Evolutionary conservation across 148 eudicot species (phyloP).

Genomic region (Amaranthus cruentus): DNA sequence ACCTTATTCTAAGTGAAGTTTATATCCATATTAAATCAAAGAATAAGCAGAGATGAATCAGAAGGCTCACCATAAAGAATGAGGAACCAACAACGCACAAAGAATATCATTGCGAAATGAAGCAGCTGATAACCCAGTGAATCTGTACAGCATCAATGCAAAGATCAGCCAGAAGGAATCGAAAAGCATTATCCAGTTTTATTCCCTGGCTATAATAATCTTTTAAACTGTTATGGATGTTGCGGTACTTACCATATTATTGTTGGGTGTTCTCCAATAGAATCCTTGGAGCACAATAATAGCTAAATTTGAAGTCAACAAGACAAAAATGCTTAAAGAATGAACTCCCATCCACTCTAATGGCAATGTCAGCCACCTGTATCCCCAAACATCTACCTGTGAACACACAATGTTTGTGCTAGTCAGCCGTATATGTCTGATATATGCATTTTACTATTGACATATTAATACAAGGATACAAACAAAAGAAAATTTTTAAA

Average conservation of each 20-base stretch:
- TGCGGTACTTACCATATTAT: constrained; percentile 59
- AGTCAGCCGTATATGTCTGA: neutral
- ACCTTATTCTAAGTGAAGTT: too few species aligned
- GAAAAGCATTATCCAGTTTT: neutral
- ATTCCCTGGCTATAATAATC: neutral
- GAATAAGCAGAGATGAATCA: neutral
- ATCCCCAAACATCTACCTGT: constrained; percentile 70
- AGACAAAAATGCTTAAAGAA: constrained; percentile 54
- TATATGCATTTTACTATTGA: too few species aligned
- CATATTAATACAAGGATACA: neutral
- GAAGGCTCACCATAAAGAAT: constrained; percentile 21
- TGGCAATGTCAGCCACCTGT: constrained; percentile 35
- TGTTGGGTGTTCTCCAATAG: constrained; percentile 56
- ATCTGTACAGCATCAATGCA: constrained; percentile 38
- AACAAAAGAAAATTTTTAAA: too few species aligned
- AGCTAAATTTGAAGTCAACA: constrained; percentile 63
- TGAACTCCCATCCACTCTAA: constrained; percentile 88
- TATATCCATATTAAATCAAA: too few species aligned
- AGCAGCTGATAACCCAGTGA: constrained; percentile 52
- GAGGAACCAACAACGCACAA: neutral
- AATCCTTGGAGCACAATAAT: constrained; percentile 72
- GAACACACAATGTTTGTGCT: neutral
- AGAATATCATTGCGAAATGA: constrained; percentile 34
- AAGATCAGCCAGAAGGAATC: neutral
- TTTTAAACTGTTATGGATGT: neutral